Conservation (phyloP, 257 asterid species). For the Fraxinus anomala region DNA sequence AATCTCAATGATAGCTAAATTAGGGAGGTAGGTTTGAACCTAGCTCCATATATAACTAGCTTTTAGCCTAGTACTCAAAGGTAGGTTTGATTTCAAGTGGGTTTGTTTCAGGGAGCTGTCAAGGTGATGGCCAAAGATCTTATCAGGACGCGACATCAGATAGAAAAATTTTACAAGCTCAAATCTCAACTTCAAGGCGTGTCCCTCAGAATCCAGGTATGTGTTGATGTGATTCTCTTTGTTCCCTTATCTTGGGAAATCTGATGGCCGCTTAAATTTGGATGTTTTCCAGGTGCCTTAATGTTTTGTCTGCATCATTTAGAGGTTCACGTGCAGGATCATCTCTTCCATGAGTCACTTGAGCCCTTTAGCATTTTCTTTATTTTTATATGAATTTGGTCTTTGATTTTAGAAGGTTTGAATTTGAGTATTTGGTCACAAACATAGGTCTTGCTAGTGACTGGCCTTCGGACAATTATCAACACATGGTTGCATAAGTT, state of each 20-base stretch:
- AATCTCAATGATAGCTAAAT: background rate
- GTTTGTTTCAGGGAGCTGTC: conserved; percentile 86
- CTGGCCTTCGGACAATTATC: background rate
- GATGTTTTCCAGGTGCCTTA: background rate
- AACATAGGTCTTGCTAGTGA: background rate
- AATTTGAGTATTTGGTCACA: conserved; percentile 1
- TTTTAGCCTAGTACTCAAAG: conserved; percentile 17
- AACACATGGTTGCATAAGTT: background rate
- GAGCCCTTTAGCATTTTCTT: background rate
- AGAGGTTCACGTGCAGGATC: background rate
- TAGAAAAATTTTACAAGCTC: conserved; percentile 93
- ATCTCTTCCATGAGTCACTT: background rate
- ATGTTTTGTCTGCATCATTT: background rate
- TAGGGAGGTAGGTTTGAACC: background rate
- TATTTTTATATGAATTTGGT: background rate
- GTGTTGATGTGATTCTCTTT: background rate
- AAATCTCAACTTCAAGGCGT: conserved; percentile 99
- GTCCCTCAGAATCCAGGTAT: conserved; percentile 95
- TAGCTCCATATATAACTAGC: background rate
- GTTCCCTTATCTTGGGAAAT: background rate
- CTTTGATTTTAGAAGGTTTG: background rate
- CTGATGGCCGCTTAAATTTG: background rate
- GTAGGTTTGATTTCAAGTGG: conserved; percentile 30
- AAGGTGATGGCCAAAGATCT: conserved; percentile 99
- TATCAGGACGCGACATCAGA: conserved; percentile 91